Base-by-base conservation (phyloP, 2,329 filamentous ascomycete genomes). In the Aspergillus melleus region DNA sequence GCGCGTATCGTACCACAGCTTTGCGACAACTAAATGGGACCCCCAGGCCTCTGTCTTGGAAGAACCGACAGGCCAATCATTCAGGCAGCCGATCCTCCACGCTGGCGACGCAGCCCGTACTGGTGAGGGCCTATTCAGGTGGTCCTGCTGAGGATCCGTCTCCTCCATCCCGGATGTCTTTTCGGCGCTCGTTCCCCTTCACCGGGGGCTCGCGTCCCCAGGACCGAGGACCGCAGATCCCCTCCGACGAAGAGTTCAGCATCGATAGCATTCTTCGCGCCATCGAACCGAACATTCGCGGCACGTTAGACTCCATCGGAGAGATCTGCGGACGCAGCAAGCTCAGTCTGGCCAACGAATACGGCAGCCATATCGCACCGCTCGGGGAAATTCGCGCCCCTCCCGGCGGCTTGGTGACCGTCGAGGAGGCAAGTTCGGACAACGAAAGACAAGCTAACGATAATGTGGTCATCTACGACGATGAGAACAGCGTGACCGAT, bases 321-420 rank as follows among this genome's bases (percentile, higher is more conserved):
- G 84, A 87, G 66, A 87, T 88, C 61, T 86, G 84, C 64, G 85
- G 86, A 3, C 79, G 84, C 60, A 88, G 84, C 71, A 82, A 81
- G 64, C 75, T 87, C 68, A 87, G 84, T 65, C 74, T 88, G 60
- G 84, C 86, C 10, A 84, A 88, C 66, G 85, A 88, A 68, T 86
- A 88, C 69, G 82, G 80, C 36, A 84, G 84, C 49, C 86, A 88
- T 70, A 79, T 87, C 39, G 85, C 86, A 22, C 86, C 86, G 0
- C 76, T 86, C 57, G 85, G 84, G 44, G 84, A 87, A 69, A 86
- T 87, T 63, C 73, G 74, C 47, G 76, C 74, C 36, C 69, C 73
- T 10, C 57, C 69, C 6, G 65, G 72, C 20, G 71, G 72, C 5
- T 67, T 81, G 6, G 68, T 76, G 47, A 70, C 77, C 2, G 79